Percentiles rank a stretch among this genome's conserved stretches.
Conservation (phyloP, 805 yeast species). For the Hyphopichia homilentoma region DNA sequence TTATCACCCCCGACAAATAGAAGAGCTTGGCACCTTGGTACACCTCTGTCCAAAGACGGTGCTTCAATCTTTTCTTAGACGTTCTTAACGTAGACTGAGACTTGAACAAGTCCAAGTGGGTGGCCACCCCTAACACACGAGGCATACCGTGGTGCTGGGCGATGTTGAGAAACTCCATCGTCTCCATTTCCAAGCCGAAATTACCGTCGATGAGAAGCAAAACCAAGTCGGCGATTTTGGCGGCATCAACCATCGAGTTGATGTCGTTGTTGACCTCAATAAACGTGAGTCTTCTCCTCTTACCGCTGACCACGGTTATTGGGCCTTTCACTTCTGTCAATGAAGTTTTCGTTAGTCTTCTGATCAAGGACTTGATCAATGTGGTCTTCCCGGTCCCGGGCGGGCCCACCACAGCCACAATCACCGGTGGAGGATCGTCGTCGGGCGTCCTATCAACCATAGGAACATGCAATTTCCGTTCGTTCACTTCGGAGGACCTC, state of each 20-base stretch:
- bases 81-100: constrained; percentile 86
- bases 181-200: constrained; percentile 98
- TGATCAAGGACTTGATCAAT: constrained; percentile 79
- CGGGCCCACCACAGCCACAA: constrained; percentile 97
- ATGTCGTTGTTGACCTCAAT: constrained; percentile 90
- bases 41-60: constrained; percentile 98
- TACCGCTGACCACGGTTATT: constrained; percentile 93
- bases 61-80: constrained; percentile 85
- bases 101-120: constrained; percentile 92
- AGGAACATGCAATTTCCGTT: constrained; percentile 88
- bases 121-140: constrained; percentile 88
- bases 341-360: constrained; percentile 84
- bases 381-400: constrained; percentile 98
- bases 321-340: constrained; percentile 91
- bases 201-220: constrained; percentile 90
- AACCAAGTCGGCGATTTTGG: constrained; percentile 92
- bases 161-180: constrained; percentile 95
- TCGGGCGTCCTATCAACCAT: constrained; percentile 98
- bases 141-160: constrained; percentile 99
- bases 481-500: constrained; percentile 79
- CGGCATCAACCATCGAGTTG: constrained; percentile 94
- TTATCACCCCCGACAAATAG: constrained; percentile 90
- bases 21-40: constrained; percentile 97
- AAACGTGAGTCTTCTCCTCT: constrained; percentile 86
- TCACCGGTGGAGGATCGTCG: constrained; percentile 95